These are phyloP conservation scores for Smithsoniella earleae DNA, from an alignment of 163 green algal genomes.

Conservation along the genomic window DNA sequence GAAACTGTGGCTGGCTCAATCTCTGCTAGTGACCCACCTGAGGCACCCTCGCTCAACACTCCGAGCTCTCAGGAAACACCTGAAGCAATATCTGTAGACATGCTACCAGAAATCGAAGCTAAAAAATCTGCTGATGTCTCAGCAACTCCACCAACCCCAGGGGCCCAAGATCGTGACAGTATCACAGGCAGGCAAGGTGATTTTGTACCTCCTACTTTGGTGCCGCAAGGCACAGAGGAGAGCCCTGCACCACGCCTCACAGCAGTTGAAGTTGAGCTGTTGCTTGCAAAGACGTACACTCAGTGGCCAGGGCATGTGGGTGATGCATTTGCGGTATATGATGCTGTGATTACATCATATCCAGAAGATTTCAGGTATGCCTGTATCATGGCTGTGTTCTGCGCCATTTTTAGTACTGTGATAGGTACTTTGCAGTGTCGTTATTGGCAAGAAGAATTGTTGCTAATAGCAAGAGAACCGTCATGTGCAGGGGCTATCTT, in stretches of 20 bases:
- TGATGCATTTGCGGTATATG: slow-evolving; percentile 48
- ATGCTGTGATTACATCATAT: slow-evolving; percentile 35
- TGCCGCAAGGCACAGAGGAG: background rate
- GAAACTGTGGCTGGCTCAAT: too few relatives aligned
- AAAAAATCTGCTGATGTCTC: too few relatives aligned
- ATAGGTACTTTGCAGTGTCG: too few relatives aligned
- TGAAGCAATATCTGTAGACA: too few relatives aligned
- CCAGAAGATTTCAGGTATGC: slow-evolving; percentile 36
- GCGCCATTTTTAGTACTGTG: background rate
- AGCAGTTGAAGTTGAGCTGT: slow-evolving; percentile 37
- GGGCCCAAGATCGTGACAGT: too few relatives aligned
- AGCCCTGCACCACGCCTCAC: background rate
- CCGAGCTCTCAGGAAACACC: background rate
- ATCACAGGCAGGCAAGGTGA: too few relatives aligned
- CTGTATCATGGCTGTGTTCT: background rate
- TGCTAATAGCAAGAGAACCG: too few relatives aligned
- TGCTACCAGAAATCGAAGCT: too few relatives aligned
- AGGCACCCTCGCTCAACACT: too few relatives aligned
- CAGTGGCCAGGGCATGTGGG: slow-evolving; percentile 49
- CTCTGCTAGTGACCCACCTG: too few relatives aligned
- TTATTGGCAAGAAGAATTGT: too few relatives aligned
- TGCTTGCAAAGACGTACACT: slow-evolving; percentile 49
- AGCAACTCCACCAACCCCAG: too few relatives aligned
- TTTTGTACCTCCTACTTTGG: background rate
- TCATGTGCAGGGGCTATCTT: slow-evolving; percentile 48